These are phyloP conservation scores for Trichoderma sp. DNA, from an alignment of 2,329 filamentous ascomycete species.

Conservation along the genomic window DNA sequence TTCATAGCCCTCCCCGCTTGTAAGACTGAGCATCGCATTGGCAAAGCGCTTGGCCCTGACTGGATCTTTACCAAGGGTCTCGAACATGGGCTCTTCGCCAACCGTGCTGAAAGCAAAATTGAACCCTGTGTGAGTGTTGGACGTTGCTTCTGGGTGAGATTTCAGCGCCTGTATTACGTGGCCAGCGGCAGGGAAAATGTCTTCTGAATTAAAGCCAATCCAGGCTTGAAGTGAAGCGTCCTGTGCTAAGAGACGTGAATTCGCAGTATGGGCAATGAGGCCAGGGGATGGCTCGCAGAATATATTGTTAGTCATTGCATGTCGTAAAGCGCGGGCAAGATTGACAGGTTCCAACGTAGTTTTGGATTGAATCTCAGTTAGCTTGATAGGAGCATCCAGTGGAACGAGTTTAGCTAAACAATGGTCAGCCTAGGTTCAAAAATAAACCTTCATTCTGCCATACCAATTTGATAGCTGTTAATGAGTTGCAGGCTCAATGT, in stretches of 20 bases:
- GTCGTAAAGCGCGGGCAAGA: constrained; percentile 49
- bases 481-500: constrained; percentile 49
- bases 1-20: constrained; percentile 55
- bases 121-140: constrained; percentile 49
- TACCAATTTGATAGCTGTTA: constrained; percentile 50
- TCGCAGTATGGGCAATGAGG: constrained; percentile 53
- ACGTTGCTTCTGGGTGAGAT: constrained; percentile 46
- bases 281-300: constrained; percentile 52
- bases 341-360: constrained; percentile 48
- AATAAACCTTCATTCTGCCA: background rate
- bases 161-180: constrained; percentile 45
- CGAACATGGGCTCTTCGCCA: constrained; percentile 52
- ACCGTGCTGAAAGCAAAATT: constrained; percentile 49
- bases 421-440: background rate
- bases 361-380: constrained; percentile 44
- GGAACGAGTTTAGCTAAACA: constrained; percentile 48
- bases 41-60: constrained; percentile 50
- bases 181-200: constrained; percentile 49
- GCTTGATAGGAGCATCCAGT: constrained; percentile 42
- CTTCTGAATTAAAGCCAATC: constrained; percentile 54
- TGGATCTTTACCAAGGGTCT: constrained; percentile 48
- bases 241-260: constrained; percentile 49
- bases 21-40: constrained; percentile 53
- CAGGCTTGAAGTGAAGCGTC: constrained; percentile 49
- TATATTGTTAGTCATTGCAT: constrained; percentile 56